These are phyloP conservation scores for Metarhizium robertsii DNA, from an alignment of 2,329 filamentous ascomycete species.

Conservation along the genomic window DNA sequence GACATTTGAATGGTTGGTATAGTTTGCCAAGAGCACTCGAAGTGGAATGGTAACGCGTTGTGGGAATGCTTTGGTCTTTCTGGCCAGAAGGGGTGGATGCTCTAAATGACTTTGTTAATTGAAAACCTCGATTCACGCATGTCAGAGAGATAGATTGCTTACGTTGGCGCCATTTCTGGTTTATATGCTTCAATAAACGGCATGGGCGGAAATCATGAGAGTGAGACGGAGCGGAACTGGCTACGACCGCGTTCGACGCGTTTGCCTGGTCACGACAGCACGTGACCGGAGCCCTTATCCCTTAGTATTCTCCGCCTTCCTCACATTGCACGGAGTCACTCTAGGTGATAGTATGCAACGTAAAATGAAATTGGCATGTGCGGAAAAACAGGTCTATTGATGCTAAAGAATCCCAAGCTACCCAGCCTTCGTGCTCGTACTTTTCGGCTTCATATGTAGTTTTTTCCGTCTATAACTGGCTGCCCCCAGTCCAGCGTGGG, in stretches of 20 bases:
- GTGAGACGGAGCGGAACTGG: background rate
- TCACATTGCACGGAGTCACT: background rate
- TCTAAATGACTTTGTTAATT: background rate
- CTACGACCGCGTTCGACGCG: background rate
- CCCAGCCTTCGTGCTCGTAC: background rate
- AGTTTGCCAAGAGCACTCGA: conserved; percentile 17
- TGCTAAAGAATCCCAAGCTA: background rate
- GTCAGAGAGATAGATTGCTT: background rate
- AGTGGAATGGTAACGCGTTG: background rate
- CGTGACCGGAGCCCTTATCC: background rate
- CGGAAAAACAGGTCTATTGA: background rate
- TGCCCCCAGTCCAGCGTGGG: background rate
- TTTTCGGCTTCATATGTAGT: too few relatives aligned
- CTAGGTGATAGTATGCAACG: too few relatives aligned
- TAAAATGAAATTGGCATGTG: too few relatives aligned
- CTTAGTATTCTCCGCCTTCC: too few relatives aligned
- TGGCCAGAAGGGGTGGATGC: background rate
- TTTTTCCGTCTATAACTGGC: background rate
- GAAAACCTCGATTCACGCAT: background rate
- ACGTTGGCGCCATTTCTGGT: background rate
- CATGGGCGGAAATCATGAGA: background rate
- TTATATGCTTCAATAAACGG: background rate
- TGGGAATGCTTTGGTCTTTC: background rate
- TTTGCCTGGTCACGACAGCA: background rate
- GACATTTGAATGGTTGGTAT: conserved; percentile 81